These are phyloP conservation scores for Fraxinus sp. DNA, from an alignment of 305 asterid species.

Conservation along the genomic window DNA sequence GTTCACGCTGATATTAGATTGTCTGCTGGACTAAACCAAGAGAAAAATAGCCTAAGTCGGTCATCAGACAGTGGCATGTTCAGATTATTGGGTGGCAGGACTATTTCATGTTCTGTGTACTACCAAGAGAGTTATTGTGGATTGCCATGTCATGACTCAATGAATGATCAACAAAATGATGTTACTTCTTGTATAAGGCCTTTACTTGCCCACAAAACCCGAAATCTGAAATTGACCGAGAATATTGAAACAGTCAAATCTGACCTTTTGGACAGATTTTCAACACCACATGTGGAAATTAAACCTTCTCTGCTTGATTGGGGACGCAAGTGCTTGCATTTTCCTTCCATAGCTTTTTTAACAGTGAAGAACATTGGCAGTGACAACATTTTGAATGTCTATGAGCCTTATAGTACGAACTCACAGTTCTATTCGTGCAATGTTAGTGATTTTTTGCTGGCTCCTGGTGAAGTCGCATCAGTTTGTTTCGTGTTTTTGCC, in stretches of 20 bases:
- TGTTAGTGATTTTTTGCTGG: constrained; percentile 56
- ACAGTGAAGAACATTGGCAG: constrained; percentile 57
- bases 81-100: constrained; percentile 50
- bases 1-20: constrained; percentile 30
- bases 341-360: constrained; percentile 60
- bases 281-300: constrained; percentile 59
- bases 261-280: constrained; percentile 32
- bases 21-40: constrained; percentile 33
- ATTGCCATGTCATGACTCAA: constrained; percentile 21
- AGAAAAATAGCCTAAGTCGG: constrained; percentile 39
- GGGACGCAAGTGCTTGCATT: constrained; percentile 60
- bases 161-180: constrained; percentile 26
- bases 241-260: constrained; percentile 29
- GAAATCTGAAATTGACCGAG: constrained; percentile 31
- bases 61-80: constrained; percentile 38
- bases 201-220: constrained; percentile 31
- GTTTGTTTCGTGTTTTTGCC: constrained; percentile 73
- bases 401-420: constrained; percentile 65
- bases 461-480: constrained; percentile 69
- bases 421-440: constrained; percentile 82
- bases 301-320: constrained; percentile 65
- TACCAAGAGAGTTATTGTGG: constrained; percentile 35
- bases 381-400: constrained; percentile 43
- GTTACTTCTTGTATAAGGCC: constrained; percentile 44
- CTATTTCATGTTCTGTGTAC: constrained; percentile 49